Percentiles rank a stretch among this genome's conserved stretches.
phyloP scores from a whole-genome alignment of 2,329 filamentous ascomycete genomes.

The Phyllachora maydis region DNA sequence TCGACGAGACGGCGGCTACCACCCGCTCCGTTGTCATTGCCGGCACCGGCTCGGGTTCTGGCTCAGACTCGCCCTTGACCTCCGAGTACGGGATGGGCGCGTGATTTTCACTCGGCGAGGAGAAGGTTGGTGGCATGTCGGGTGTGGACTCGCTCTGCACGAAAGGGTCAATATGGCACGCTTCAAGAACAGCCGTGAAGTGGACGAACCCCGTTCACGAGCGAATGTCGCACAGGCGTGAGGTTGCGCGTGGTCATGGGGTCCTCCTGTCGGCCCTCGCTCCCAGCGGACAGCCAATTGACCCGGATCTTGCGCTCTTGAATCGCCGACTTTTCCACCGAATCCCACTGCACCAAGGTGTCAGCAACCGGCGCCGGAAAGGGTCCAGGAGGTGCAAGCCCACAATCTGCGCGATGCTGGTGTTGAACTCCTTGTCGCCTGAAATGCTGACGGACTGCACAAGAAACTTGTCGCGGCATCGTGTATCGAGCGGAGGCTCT shows the following conservation, averaged over 20 bases:
- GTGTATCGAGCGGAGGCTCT: conserved; percentile 67
- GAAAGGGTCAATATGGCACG: conserved; percentile 1
- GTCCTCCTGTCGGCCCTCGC: too few species aligned
- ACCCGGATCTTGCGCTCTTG: conserved; percentile 95
- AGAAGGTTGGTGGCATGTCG: conserved; percentile 11
- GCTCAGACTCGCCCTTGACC: conserved; percentile 4
- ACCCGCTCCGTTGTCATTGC: too few species aligned
- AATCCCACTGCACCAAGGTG: conserved; percentile 48
- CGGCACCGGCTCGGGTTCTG: conserved; percentile 2
- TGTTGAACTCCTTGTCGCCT: conserved; percentile 65
- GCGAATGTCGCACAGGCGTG: conserved; percentile 10
- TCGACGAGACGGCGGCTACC: conserved; percentile 6
- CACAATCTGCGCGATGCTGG: conserved; percentile 65
- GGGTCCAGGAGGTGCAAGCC: conserved; percentile 16
- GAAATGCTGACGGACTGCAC: conserved; percentile 80
- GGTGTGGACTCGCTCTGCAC: conserved; percentile 12
- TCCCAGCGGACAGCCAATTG: conserved; percentile 51
- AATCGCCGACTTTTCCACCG: conserved; percentile 55
- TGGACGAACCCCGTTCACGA: conserved; percentile 10
- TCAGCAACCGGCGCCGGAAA: too few species aligned
- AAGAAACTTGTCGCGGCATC: conserved; percentile 94
- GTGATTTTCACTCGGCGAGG: conserved; percentile 10
- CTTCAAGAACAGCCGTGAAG: not conserved
- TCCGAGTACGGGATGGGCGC: conserved; percentile 5
- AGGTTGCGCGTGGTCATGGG: conserved; percentile 17